Percentiles rank a stretch among this genome's conserved stretches.
Conservation (phyloP, 371 early-diverging fungal species). For the Mucor sp. region DNA sequence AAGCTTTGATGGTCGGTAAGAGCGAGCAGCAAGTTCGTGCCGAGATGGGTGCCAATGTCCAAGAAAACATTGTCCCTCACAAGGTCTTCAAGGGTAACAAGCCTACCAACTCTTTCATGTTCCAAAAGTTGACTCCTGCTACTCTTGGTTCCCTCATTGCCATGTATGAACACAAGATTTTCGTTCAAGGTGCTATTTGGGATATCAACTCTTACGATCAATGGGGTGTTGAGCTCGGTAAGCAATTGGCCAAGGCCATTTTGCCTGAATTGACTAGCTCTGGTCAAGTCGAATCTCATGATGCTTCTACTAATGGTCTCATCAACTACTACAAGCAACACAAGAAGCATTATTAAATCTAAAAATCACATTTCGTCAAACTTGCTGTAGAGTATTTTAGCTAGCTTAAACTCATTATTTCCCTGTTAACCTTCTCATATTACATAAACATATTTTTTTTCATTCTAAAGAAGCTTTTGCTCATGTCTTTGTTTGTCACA, state of each 20-base stretch:
- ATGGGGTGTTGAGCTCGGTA: conserved; percentile 99
- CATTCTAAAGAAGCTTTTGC: neutral
- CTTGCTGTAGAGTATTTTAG: neutral
- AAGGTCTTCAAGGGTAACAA: conserved; percentile 96
- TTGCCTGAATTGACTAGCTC: conserved; percentile 77
- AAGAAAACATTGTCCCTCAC: conserved; percentile 81
- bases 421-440: neutral
- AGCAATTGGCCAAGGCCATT: conserved; percentile 97
- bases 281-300: conserved; percentile 72
- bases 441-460: neutral
- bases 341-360: conserved; percentile 45
- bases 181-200: conserved; percentile 98
- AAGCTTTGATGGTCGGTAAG: conserved; percentile 97
- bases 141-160: conserved; percentile 95
- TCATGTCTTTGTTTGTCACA: neutral
- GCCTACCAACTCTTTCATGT: conserved; percentile 96
- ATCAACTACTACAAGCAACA: conserved; percentile 84
- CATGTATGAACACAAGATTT: conserved; percentile 99
- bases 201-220: conserved; percentile 97
- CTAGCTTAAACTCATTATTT: conserved; percentile 1
- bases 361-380: neutral
- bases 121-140: conserved; percentile 92
- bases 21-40: conserved; percentile 73
- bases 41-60: conserved; percentile 65
- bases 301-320: conserved; percentile 91